These are phyloP conservation scores for Dichotomocladium elegans DNA, from an alignment of 371 early-diverging fungal genomes.

Conservation along the genomic window DNA sequence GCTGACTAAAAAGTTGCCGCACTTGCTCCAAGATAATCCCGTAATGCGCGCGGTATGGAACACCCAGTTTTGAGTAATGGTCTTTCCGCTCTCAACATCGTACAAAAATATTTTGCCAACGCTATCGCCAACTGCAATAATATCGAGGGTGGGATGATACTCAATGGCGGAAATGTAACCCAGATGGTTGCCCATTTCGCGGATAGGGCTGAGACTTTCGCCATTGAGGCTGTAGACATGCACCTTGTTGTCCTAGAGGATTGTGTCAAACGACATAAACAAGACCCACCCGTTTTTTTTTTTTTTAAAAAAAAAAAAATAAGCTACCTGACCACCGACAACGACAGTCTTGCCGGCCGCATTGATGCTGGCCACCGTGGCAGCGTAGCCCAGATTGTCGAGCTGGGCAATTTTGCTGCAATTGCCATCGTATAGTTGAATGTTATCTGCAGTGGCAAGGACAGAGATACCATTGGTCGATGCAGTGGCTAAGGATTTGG, in stretches of 20 bases:
- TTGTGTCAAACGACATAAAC: not conserved
- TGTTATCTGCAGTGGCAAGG: slow-evolving; percentile 43
- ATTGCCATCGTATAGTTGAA: slow-evolving; percentile 40
- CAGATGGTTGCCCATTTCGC: slow-evolving; percentile 46
- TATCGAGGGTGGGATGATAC: slow-evolving; percentile 65
- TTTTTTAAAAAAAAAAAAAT: not conserved
- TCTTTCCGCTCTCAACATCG: slow-evolving; percentile 50
- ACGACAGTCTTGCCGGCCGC: slow-evolving; percentile 54
- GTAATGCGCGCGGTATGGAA: slow-evolving; percentile 89
- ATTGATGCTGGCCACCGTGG: slow-evolving; percentile 57
- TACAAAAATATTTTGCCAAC: slow-evolving; percentile 80
- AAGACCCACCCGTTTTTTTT: not conserved
- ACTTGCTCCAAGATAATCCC: slow-evolving; percentile 74
- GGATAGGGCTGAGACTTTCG: slow-evolving; percentile 10
- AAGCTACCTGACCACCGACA: slow-evolving; percentile 65
- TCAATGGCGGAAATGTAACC: slow-evolving; percentile 76
- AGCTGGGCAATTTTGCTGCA: slow-evolving; percentile 22
- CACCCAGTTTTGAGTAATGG: slow-evolving; percentile 75
- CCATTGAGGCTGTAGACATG: slow-evolving; percentile 30
- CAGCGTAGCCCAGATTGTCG: slow-evolving; percentile 36
- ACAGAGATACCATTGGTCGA: slow-evolving; percentile 38
- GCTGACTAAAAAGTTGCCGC: slow-evolving; percentile 73
- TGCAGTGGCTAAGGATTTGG: slow-evolving; percentile 50
- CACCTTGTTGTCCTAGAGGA: slow-evolving; percentile 45
- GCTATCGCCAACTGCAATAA: slow-evolving; percentile 82